Evolutionary conservation across 2,329 filamentous ascomycete species (phyloP).

Genomic region (Stachybotrys echinatus): DNA sequence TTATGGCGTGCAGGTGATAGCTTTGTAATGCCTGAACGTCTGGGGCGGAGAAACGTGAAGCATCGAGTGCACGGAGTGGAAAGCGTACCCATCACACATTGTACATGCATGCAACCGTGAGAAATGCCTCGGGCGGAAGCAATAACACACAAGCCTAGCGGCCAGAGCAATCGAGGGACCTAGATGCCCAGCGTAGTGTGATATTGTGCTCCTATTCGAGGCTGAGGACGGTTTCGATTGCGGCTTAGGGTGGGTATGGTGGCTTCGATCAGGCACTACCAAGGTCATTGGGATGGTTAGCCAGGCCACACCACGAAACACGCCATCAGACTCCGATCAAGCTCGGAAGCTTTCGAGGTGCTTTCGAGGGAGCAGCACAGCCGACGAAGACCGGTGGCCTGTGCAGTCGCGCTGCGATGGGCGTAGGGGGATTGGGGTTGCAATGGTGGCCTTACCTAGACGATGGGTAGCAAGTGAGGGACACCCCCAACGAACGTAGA

Average conservation of each 20-base stretch:
- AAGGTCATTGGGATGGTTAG: background rate
- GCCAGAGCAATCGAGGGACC: conserved; percentile 1
- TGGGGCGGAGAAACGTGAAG: background rate
- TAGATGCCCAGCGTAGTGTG: too few relatives aligned
- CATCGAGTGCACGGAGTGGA: conserved; percentile 10
- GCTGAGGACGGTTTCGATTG: background rate
- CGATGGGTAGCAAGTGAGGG: conserved; percentile 2
- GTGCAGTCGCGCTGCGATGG: background rate
- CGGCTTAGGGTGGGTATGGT: background rate
- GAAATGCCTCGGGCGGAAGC: conserved; percentile 12
- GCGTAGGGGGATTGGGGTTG: background rate
- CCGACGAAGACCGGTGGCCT: background rate
- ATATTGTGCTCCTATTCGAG: background rate
- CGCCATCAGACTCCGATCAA: background rate
- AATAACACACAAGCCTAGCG: conserved; percentile 10
- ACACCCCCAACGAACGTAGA: background rate
- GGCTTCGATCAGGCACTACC: background rate
- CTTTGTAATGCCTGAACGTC: too few relatives aligned
- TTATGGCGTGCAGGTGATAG: too few relatives aligned
- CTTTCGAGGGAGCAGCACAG: background rate
- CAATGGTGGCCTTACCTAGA: background rate
- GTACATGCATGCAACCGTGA: conserved; percentile 12
- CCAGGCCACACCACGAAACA: background rate
- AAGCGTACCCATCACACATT: conserved; percentile 39
- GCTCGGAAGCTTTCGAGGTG: background rate